Evolutionary conservation across 2,329 filamentous ascomycete genomes (phyloP).

Genomic region (Bipolaris bicolor): DNA sequence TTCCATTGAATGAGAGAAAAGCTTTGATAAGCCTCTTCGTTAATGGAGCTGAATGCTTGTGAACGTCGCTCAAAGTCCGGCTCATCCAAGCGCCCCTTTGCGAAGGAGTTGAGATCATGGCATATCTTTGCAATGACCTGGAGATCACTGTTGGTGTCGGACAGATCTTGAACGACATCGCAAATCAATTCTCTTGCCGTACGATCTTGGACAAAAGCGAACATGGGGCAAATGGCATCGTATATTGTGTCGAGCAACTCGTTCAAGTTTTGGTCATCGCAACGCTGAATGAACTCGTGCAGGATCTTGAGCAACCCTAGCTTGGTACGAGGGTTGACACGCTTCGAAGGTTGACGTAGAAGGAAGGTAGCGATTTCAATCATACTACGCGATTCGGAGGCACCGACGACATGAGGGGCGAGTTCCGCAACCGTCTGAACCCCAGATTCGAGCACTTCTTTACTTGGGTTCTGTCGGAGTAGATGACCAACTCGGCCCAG

Average conservation of each 20-base stretch:
- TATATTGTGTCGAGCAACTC: slow-evolving; percentile 71
- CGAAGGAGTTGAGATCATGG: slow-evolving; percentile 80
- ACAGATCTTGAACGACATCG: slow-evolving; percentile 73
- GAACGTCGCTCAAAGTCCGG: slow-evolving; percentile 86
- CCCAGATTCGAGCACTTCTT: slow-evolving; percentile 77
- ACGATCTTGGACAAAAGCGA: slow-evolving; percentile 87
- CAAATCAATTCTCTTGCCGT: slow-evolving; percentile 76
- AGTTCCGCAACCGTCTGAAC: slow-evolving; percentile 77
- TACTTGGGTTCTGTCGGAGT: slow-evolving; percentile 66
- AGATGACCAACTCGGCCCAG: slow-evolving; percentile 61
- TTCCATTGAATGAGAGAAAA: slow-evolving; percentile 80
- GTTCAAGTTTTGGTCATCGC: slow-evolving; percentile 61
- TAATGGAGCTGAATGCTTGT: slow-evolving; percentile 75
- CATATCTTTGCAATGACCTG: slow-evolving; percentile 72
- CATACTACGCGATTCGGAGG: slow-evolving; percentile 71
- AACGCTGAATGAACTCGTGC: slow-evolving; percentile 76
- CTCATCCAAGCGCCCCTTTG: slow-evolving; percentile 74
- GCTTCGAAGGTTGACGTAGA: slow-evolving; percentile 80
- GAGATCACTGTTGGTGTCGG: slow-evolving; percentile 66
- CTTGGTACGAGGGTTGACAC: slow-evolving; percentile 84
- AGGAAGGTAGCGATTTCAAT: slow-evolving; percentile 81
- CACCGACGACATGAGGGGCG: slow-evolving; percentile 57
- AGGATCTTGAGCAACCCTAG: slow-evolving; percentile 79
- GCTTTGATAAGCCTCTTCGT: slow-evolving; percentile 62
- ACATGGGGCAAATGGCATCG: slow-evolving; percentile 77